phyloP scores from a whole-genome alignment of 495 filamentous ascomycete species.

The Friedmanniomyces simplex region DNA sequence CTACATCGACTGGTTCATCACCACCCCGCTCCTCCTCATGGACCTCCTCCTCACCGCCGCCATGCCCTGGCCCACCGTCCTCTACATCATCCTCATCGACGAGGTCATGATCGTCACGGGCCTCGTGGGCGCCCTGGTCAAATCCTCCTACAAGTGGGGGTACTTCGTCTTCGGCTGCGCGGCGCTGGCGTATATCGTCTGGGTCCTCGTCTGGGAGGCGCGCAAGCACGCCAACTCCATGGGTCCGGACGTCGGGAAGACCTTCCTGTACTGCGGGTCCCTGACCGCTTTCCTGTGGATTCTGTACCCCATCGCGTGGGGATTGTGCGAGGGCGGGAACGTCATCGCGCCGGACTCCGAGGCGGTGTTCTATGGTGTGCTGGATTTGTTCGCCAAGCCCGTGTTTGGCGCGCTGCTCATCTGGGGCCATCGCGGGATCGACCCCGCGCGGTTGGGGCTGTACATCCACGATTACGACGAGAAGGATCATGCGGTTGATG shows the following conservation, averaged over 20 bases:
- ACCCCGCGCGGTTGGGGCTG: constrained; percentile 41
- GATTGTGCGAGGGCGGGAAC: constrained; percentile 58
- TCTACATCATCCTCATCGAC: constrained; percentile 50
- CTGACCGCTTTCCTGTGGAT: constrained; percentile 48
- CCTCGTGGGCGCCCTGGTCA: constrained; percentile 50
- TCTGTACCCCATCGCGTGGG: constrained; percentile 62
- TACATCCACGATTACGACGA: constrained; percentile 36
- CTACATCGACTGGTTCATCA: constrained; percentile 55
- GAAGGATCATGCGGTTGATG: constrained; percentile 4
- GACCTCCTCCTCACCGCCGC: constrained; percentile 52
- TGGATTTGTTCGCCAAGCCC: constrained; percentile 53
- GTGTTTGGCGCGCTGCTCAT: constrained; percentile 43
- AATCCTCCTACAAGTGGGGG: constrained; percentile 52
- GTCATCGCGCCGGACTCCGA: constrained; percentile 52
- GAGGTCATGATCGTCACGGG: constrained; percentile 55
- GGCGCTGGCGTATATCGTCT: constrained; percentile 49
- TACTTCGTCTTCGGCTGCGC: constrained; percentile 55
- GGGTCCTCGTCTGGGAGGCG: constrained; percentile 42
- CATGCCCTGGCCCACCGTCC: constrained; percentile 53
- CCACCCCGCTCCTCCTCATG: constrained; percentile 45
- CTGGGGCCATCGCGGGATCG: constrained; percentile 45
- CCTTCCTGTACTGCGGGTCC: constrained; percentile 43
- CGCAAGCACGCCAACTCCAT: constrained; percentile 43
- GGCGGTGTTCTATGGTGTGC: constrained; percentile 58
- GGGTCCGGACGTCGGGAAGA: constrained; percentile 39